Evolutionary conservation across 2,329 filamentous ascomycete genomes (phyloP).

Genomic region (Capronia epimyces): DNA sequence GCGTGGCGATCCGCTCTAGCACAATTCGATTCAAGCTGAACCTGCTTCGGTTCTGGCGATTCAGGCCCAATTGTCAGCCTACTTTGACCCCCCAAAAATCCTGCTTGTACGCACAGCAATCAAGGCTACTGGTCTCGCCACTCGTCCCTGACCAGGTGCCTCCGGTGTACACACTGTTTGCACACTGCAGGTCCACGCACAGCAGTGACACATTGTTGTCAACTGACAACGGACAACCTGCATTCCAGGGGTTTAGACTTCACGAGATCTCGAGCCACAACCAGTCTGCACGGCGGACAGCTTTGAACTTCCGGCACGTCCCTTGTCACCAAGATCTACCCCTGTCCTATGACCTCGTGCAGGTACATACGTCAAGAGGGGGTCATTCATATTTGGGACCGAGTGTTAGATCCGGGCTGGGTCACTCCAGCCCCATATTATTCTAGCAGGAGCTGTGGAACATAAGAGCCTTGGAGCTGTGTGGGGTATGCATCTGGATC

Average conservation of each 20-base stretch:
- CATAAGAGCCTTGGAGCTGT: neutral
- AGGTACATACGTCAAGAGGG: neutral
- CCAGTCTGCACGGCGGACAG: neutral
- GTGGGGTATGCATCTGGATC: neutral
- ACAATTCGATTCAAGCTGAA: slow-evolving; percentile 14
- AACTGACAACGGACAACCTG: neutral
- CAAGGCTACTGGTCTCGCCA: neutral
- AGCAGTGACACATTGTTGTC: neutral
- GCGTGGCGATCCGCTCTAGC: slow-evolving; percentile 8
- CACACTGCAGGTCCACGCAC: neutral
- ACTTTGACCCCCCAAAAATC: slow-evolving; percentile 1
- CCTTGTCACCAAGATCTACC: neutral
- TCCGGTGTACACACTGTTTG: neutral
- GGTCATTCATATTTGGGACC: no score
- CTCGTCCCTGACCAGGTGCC: neutral
- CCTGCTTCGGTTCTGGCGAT: neutral
- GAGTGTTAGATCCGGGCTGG: no score
- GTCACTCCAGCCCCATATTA: neutral
- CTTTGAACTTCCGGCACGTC: neutral
- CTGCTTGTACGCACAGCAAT: slow-evolving; percentile 9
- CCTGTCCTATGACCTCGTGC: neutral
- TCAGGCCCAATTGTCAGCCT: slow-evolving; percentile 10
- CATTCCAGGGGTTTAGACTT: neutral
- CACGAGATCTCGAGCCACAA: neutral
- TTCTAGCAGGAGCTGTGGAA: no score